Conservation (phyloP, 1,284 basidiomycete species). For the Trametes sp. region DNA sequence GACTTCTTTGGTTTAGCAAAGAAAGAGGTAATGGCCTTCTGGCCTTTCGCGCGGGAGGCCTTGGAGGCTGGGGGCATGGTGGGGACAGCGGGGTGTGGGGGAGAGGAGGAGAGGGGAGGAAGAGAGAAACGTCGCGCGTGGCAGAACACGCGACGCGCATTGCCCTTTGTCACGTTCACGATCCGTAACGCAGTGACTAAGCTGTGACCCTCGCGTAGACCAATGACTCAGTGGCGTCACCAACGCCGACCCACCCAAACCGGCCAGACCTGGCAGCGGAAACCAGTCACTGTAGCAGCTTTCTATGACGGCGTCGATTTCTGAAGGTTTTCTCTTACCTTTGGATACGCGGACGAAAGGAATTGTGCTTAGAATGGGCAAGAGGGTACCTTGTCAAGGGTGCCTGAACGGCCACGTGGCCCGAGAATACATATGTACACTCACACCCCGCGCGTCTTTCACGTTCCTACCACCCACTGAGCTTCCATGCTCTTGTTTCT, state of each 20-base stretch:
- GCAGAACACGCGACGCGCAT: slow-evolving; percentile 30
- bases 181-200: slow-evolving; percentile 32
- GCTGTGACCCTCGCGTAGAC: slow-evolving; percentile 26
- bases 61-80: slow-evolving; percentile 58
- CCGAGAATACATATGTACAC: neutral
- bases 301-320: too few species aligned
- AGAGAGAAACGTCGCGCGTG: slow-evolving; percentile 8
- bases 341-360: too few species aligned
- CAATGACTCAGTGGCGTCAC: slow-evolving; percentile 11
- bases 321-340: too few species aligned
- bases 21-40: slow-evolving; percentile 64
- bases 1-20: slow-evolving; percentile 48
- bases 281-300: too few species aligned
- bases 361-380: too few species aligned
- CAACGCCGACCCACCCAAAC: too few species aligned
- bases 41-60: slow-evolving; percentile 47
- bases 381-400: neutral
- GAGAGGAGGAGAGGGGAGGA: slow-evolving; percentile 10
- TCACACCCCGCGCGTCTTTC: neutral
- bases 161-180: slow-evolving; percentile 35
- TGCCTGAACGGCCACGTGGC: neutral
- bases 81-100: slow-evolving; percentile 37
- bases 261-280: too few species aligned
- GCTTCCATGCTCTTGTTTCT: neutral
- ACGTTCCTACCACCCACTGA: neutral